phyloP scores from a whole-genome alignment of 2,329 filamentous ascomycete species.

The Beauveria australis region DNA sequence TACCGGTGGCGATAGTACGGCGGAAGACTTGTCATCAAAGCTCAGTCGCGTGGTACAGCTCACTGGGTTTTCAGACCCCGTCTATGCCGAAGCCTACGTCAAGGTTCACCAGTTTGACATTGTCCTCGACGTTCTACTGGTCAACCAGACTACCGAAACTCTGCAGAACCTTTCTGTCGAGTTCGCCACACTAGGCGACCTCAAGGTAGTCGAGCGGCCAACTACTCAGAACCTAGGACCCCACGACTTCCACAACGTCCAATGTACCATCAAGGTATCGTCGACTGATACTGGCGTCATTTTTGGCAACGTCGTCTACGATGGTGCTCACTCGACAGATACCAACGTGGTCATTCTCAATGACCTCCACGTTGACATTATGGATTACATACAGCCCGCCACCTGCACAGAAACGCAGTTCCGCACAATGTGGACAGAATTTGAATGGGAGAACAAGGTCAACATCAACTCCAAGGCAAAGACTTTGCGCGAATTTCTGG shows the following conservation, averaged over 20 bases:
- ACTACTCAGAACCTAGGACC: slow-evolving; percentile 93
- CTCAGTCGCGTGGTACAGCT: slow-evolving; percentile 93
- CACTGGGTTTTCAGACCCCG: slow-evolving; percentile 94
- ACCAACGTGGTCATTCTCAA: slow-evolving; percentile 97
- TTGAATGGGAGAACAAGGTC: slow-evolving; percentile 99
- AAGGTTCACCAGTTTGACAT: slow-evolving; percentile 99
- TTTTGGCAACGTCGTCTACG: slow-evolving; percentile 97
- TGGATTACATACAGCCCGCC: slow-evolving; percentile 99
- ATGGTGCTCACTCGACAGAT: slow-evolving; percentile 83
- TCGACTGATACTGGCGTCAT: slow-evolving; percentile 98
- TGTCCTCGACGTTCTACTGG: slow-evolving; percentile 87
- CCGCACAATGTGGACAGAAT: slow-evolving; percentile 99
- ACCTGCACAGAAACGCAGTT: slow-evolving; percentile 97
- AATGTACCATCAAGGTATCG: slow-evolving; percentile 97
- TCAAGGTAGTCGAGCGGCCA: slow-evolving; percentile 95
- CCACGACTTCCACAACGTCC: slow-evolving; percentile 96
- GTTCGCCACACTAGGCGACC: slow-evolving; percentile 93
- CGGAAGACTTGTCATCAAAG: slow-evolving; percentile 87
- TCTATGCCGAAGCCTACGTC: slow-evolving; percentile 98
- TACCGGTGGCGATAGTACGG: slow-evolving; percentile 75
- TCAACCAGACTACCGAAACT: slow-evolving; percentile 95
- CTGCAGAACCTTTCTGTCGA: slow-evolving; percentile 95
- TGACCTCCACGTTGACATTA: slow-evolving; percentile 96
- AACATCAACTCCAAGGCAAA: slow-evolving; percentile 99
- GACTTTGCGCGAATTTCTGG: slow-evolving; percentile 81